Evolutionary conservation across 1,139 yeast genomes (phyloP).

Genomic region (Hansenula lynferdii): DNA sequence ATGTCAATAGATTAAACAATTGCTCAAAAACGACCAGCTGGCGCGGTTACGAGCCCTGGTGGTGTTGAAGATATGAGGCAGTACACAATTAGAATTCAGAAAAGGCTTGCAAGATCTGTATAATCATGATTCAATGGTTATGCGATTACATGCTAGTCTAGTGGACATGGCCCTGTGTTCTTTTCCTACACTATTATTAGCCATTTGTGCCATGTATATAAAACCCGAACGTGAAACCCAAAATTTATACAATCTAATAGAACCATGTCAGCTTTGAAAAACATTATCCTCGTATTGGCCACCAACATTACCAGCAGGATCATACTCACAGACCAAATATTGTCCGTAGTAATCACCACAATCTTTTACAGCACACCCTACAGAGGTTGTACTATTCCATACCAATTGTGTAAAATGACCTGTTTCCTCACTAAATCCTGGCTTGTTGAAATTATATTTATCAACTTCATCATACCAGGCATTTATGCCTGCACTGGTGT

Average conservation of each 20-base stretch:
- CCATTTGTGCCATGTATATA: too few relatives aligned
- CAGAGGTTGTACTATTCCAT: slow-evolving; percentile 38
- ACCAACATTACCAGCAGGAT: slow-evolving; percentile 46
- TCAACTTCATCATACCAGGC: slow-evolving; percentile 50
- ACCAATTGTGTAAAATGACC: slow-evolving; percentile 54
- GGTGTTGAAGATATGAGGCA: too few relatives aligned
- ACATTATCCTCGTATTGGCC: slow-evolving; percentile 51
- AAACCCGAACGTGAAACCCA: too few relatives aligned
- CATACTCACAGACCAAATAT: slow-evolving; percentile 50
- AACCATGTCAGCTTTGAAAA: slow-evolving; percentile 10
- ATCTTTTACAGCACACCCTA: slow-evolving; percentile 46
- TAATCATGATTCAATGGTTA: too few relatives aligned
- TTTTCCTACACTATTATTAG: too few relatives aligned
- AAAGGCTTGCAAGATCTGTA: too few relatives aligned
- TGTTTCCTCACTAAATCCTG: slow-evolving; percentile 37
- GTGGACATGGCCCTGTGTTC: too few relatives aligned
- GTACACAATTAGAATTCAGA: too few relatives aligned
- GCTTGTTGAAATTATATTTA: slow-evolving; percentile 35
- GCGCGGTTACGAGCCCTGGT: too few relatives aligned
- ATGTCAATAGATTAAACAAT: too few relatives aligned
- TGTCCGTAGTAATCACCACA: slow-evolving; percentile 46
- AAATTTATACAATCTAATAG: not conserved
- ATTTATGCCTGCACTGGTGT: slow-evolving; percentile 40
- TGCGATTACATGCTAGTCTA: too few relatives aligned
- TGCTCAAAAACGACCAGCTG: too few relatives aligned